These are phyloP conservation scores for Talinum fruticosum DNA, from an alignment of 148 eudicot species.

Conservation along the genomic window DNA sequence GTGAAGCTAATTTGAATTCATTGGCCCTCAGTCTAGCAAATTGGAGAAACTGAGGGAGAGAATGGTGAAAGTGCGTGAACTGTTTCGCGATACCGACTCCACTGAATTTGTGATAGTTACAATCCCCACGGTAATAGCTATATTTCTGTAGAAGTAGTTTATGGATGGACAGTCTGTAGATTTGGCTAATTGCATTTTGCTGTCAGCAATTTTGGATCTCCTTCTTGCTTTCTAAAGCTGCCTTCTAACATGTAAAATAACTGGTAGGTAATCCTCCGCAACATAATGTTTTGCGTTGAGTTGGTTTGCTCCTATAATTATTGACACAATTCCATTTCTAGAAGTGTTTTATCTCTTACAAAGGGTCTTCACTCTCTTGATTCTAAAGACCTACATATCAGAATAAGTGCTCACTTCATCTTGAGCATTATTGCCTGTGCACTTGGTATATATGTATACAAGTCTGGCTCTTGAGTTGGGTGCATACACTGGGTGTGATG, in stretches of 20 bases:
- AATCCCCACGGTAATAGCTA: conserved; percentile 76
- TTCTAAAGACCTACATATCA: background rate
- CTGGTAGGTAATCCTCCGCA: background rate
- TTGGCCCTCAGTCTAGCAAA: conserved; percentile 56
- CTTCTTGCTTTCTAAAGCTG: background rate
- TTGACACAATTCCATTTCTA: background rate
- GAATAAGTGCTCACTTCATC: background rate
- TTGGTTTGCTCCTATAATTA: background rate
- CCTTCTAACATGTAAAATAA: background rate
- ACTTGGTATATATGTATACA: no score
- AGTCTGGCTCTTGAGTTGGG: no score
- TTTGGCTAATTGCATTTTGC: background rate
- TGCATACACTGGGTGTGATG: no score
- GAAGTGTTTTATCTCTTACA: background rate
- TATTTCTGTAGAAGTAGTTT: background rate
- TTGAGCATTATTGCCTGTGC: background rate
- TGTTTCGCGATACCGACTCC: conserved; percentile 79
- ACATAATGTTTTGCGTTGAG: background rate
- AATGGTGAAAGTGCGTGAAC: conserved; percentile 92
- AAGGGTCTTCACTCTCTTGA: background rate
- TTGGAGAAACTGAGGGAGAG: conserved; percentile 79
- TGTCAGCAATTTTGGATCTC: background rate
- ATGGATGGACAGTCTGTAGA: background rate
- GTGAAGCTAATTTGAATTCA: background rate
- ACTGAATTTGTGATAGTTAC: conserved; percentile 98